A percentile compares a stretch with the other conserved stretches of the same genome.
phyloP scores from a whole-genome alignment of 2,329 filamentous ascomycete genomes.

The Penicillium sp. region DNA sequence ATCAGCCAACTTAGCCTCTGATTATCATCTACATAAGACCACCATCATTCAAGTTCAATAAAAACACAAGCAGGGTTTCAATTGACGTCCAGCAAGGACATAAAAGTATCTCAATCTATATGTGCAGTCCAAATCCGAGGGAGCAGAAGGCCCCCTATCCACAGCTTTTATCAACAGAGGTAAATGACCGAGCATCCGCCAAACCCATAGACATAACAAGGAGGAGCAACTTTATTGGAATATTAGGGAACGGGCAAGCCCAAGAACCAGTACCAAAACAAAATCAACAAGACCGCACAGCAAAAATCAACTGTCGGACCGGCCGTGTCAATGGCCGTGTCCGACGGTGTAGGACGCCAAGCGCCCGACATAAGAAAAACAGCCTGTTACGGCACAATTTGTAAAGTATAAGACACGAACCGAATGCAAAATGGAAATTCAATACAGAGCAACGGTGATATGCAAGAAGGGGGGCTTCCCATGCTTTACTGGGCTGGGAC shows the following conservation, averaged over 20 bases:
- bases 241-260: constrained; percentile 9
- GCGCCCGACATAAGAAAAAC: constrained; percentile 19
- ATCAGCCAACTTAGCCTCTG: background rate
- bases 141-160: background rate
- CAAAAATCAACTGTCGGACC: background rate
- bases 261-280: constrained; percentile 1
- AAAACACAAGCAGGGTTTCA: background rate
- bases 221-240: constrained; percentile 10
- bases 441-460: constrained; percentile 8
- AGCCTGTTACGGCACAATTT: constrained; percentile 21
- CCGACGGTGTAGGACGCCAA: constrained; percentile 10
- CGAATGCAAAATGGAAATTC: constrained; percentile 20
- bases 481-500: constrained; percentile 13
- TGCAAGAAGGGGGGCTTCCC: background rate
- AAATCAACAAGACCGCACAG: background rate
- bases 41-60: background rate
- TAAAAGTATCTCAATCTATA: background rate
- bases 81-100: background rate
- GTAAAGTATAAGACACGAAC: constrained; percentile 26
- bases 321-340: background rate
- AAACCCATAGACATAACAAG: background rate
- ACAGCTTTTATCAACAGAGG: background rate
- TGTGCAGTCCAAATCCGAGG: constrained; percentile 1
- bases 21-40: background rate
- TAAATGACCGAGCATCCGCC: background rate